Evolutionary conservation across 176 grass and related monocot species (phyloP).

Genomic region (Carex pumila): DNA sequence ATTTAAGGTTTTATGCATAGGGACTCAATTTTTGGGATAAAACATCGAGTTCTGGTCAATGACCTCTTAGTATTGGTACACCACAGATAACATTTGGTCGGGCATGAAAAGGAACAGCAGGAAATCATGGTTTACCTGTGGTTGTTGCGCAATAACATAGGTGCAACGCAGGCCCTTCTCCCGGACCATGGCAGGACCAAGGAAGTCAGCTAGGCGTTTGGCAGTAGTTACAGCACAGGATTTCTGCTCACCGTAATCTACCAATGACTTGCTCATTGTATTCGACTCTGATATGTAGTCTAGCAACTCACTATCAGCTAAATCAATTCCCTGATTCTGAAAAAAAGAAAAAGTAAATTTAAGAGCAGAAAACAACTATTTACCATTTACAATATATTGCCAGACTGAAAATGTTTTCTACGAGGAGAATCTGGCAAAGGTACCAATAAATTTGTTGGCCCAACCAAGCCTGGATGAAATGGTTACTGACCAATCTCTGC

Average conservation of each 20-base stretch:
- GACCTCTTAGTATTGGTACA: background rate
- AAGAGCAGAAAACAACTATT: slow-evolving; percentile 21
- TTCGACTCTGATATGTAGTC: slow-evolving; percentile 92
- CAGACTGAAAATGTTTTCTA: background rate
- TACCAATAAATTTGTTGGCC: background rate
- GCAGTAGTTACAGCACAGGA: slow-evolving; percentile 96
- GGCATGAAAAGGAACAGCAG: slow-evolving; percentile 5
- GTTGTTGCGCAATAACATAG: slow-evolving; percentile 85
- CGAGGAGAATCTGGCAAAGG: background rate
- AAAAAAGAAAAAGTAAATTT: slow-evolving; percentile 25
- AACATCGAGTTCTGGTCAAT: background rate
- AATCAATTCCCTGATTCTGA: slow-evolving; percentile 96
- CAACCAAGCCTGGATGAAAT: background rate
- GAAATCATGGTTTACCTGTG: slow-evolving; percentile 58
- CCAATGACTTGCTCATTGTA: slow-evolving; percentile 98
- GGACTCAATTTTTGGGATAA: background rate
- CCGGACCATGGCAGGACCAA: slow-evolving; percentile 92
- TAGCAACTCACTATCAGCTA: slow-evolving; percentile 89
- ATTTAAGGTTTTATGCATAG: background rate
- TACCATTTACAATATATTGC: background rate
- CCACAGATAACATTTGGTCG: background rate
- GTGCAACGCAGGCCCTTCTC: slow-evolving; percentile 97
- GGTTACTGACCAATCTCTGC: background rate
- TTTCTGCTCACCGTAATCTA: slow-evolving; percentile 91
- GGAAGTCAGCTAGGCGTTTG: slow-evolving; percentile 82